phyloP scores from a whole-genome alignment of 1,139 yeast species.

The Sugiyamaella novakii region DNA sequence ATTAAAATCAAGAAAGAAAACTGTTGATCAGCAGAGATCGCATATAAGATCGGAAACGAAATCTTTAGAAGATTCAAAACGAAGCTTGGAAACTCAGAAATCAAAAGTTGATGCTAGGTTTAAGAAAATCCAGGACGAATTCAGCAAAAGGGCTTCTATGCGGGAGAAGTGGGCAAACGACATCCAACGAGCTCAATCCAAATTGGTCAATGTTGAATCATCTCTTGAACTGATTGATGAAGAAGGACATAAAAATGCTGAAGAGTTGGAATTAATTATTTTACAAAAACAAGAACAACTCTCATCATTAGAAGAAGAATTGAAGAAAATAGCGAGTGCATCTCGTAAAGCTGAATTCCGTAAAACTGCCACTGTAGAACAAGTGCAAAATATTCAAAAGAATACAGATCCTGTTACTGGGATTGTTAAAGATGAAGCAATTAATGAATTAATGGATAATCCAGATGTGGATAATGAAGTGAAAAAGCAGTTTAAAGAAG shows the following conservation, averaged over 20 bases:
- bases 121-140: conserved; percentile 32
- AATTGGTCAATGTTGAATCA: conserved; percentile 26
- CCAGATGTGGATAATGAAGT: conserved; percentile 31
- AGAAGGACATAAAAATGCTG: conserved; percentile 23
- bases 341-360: conserved; percentile 29
- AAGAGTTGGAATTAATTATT: conserved; percentile 23
- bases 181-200: conserved; percentile 27
- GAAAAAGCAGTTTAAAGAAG: conserved; percentile 29
- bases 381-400: conserved; percentile 26
- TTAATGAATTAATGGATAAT: conserved; percentile 28
- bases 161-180: conserved; percentile 32
- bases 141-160: conserved; percentile 27
- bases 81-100: conserved; percentile 43
- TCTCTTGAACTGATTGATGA: conserved; percentile 23
- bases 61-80: conserved; percentile 48
- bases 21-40: conserved; percentile 53
- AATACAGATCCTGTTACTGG: conserved; percentile 35
- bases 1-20: conserved; percentile 48
- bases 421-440: conserved; percentile 28
- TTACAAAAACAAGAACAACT: conserved; percentile 33
- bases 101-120: conserved; percentile 37
- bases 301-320: conserved; percentile 46
- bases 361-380: conserved; percentile 28
- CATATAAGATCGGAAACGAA: conserved; percentile 53
- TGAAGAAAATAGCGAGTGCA: conserved; percentile 38